Conservation (phyloP, 2,329 filamentous ascomycete genomes). For the Aurifilum marmelostoma region DNA sequence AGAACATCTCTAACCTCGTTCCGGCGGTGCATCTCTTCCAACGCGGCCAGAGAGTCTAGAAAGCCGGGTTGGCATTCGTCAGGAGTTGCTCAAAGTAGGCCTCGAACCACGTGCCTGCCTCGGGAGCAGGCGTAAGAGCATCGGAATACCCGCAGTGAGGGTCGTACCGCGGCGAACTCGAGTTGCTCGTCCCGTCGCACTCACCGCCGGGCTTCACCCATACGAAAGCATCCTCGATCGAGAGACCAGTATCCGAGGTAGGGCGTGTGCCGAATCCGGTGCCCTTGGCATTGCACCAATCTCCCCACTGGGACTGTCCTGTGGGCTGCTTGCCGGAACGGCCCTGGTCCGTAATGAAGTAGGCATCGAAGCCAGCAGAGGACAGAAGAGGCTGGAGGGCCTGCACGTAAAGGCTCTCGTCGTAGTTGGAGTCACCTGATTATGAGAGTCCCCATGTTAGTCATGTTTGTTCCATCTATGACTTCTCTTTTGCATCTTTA, state of each 20-base stretch:
- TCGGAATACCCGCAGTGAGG: constrained; percentile 54
- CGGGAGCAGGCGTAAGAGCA: constrained; percentile 66
- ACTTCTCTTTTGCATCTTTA: too few species aligned
- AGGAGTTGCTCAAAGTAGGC: constrained; percentile 62
- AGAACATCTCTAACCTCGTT: not conserved
- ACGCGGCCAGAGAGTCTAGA: constrained; percentile 36
- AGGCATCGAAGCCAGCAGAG: constrained; percentile 47
- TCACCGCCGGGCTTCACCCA: constrained; percentile 72
- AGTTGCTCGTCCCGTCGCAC: constrained; percentile 56
- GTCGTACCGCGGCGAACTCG: constrained; percentile 55
- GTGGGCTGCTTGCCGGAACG: constrained; percentile 64
- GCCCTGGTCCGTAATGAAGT: constrained; percentile 55
- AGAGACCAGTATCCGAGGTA: constrained; percentile 62
- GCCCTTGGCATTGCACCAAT: constrained; percentile 69
- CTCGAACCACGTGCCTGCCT: constrained; percentile 71
- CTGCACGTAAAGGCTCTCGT: constrained; percentile 59
- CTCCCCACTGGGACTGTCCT: constrained; percentile 63
- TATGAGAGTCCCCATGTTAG: constrained; percentile 30
- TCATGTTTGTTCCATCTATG: too few species aligned
- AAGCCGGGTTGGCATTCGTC: constrained; percentile 58
- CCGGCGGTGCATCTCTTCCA: not conserved
- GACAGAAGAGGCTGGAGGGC: constrained; percentile 68
- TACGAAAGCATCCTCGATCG: constrained; percentile 66
- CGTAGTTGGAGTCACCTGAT: constrained; percentile 51
- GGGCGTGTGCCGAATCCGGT: constrained; percentile 64